Evolutionary conservation across 306 rosid species (phyloP), one percentile per base, ranked within the genome.

Genomic region (Prinsepia uniflora): DNA sequence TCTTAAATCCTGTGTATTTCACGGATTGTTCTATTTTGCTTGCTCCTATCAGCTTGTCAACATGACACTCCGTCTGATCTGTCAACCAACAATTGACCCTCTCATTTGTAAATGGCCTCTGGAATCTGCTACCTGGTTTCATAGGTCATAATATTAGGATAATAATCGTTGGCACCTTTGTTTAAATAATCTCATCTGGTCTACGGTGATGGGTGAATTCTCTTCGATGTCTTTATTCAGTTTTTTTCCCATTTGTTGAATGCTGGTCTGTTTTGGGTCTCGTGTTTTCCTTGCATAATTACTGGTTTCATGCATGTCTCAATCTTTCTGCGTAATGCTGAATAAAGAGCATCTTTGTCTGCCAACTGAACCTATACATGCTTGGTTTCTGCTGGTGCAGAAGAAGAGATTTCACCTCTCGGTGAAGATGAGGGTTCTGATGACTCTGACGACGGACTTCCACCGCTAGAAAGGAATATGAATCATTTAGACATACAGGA

Each of bases 381-480:
- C 52, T 59, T 46, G 44, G 14, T 72, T 61, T 66, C 11, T 7
- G 42, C 50, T 76, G 79, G 70, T 84, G 53, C 80, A 81, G 82
- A 72, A 43, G 68, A 78, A 77, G 88, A 19, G 3, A 52, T 10
- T 60, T 54, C 80, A 43, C 63, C 67, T 44, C 83, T 42, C 43
- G 11, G 14, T 18, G 88, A 81, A 60, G 86, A 72, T 13, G 81
- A 76, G 65, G 70, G 67, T 72, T 87, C 90, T 30, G 75, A 78
- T 6, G 90, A 86, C 64, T 86, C 90, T 4, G 94, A 90, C 9
- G 96, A 89, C 17, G 97, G 90, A 65, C 95, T 90, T 79, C 96
- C 98, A 6, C 97, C 98, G 22, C 88, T 90, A 30, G 98, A 90
- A 82, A 89, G 34, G 86, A 94, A 94, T 74, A 84, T 84, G 88